Base-by-base conservation (phyloP, 2,329 filamentous ascomycete genomes). In the Chalara sp. region DNA sequence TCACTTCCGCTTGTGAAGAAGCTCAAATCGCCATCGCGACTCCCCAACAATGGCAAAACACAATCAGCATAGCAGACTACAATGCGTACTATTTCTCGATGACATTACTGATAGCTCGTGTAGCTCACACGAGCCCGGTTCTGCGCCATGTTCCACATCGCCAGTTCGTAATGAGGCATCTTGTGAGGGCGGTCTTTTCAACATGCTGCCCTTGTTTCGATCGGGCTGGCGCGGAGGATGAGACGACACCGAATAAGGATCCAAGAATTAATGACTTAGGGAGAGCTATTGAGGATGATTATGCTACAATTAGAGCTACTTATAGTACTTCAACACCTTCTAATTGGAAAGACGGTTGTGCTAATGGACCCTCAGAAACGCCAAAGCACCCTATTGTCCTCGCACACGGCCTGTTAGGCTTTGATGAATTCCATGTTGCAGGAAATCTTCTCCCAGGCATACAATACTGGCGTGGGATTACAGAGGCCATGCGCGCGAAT, bases 381-480 rank as follows among this genome's bases (percentile, higher is more conserved):
- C 81, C 81, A 2, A 78, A 77, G 58, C 62, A 83, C 56, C 80
- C 81, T 43, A 76, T 86, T 49, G 80, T 85, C 49, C 76, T 86
- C 33, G 81, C 81, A 48, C 82, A 85, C 61, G 82, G 82, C 50
- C 71, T 86, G 46, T 69, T 85, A 47, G 82, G 82, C 59, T 86
- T 84, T 63, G 73, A 78, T 37, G 76, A 83, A 61, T 69, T 85
- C 28, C 70, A 68, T 35, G 62, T 82, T 12, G 71, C 70, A 10
- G 70, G 74, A 1, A 64, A 61, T 13, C 70, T 71, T 57, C 67
- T 84, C 3, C 80, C 80, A 1, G 65, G 75, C 2, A 72, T 84
- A 35, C 74, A 79, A 44, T 84, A 86, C 69, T 86, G 82, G 82
- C 75, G 76, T 55, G 81, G 82, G 47, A 85, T 86, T 56, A 72